Conservation (phyloP, 2,329 filamentous ascomycete species). For the Thyridium curvatum region DNA sequence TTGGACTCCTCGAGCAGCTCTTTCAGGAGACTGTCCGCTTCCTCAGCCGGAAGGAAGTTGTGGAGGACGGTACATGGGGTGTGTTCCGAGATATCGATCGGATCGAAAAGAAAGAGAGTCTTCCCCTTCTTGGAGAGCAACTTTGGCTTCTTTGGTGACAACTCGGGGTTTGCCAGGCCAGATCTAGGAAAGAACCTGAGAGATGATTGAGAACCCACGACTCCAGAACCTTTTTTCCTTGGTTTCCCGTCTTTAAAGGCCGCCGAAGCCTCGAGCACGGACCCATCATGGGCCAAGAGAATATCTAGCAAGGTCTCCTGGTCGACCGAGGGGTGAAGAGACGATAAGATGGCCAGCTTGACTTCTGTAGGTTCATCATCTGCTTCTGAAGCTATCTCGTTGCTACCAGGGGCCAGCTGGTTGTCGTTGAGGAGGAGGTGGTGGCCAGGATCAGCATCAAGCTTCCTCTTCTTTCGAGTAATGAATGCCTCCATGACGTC, state of each 20-base stretch:
- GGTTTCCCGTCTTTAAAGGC: conserved; percentile 35
- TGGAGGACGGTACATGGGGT: conserved; percentile 91
- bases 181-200: conserved; percentile 41
- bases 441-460: conserved; percentile 11
- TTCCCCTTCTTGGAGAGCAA: conserved; percentile 67
- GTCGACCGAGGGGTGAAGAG: conserved; percentile 59
- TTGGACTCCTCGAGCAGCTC: conserved; percentile 71
- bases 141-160: conserved; percentile 33
- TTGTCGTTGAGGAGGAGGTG: conserved; percentile 3
- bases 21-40: conserved; percentile 66
- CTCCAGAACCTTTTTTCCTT: conserved; percentile 25
- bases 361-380: conserved; percentile 80
- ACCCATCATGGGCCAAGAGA: conserved; percentile 71
- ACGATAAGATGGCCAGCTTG: conserved; percentile 79
- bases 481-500: conserved; percentile 51
- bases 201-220: conserved; percentile 56
- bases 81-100: conserved; percentile 71
- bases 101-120: conserved; percentile 78
- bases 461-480: conserved; percentile 45
- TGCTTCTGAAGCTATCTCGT: conserved; percentile 14
- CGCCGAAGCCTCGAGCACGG: conserved; percentile 58
- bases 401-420: neutral
- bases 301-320: conserved; percentile 70
- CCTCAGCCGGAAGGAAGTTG: conserved; percentile 70
- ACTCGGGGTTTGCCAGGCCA: conserved; percentile 7